These are phyloP conservation scores for Vigna hirtella DNA, from an alignment of 306 rosid species.

Conservation along the genomic window DNA sequence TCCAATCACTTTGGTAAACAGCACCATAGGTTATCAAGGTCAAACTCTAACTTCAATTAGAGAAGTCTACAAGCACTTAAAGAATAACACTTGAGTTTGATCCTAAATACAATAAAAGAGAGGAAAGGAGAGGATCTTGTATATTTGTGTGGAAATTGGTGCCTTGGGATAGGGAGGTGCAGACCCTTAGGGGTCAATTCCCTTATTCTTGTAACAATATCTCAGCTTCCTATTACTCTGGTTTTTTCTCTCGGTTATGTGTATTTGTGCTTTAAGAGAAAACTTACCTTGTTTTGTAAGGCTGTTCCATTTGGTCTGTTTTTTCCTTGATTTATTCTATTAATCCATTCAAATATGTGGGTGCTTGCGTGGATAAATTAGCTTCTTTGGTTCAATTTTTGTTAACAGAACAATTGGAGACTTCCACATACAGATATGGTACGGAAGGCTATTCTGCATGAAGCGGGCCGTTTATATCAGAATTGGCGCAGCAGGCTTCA, in stretches of 20 bases:
- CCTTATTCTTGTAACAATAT: neutral
- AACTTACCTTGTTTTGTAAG: neutral
- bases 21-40: no score
- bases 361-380: neutral
- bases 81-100: no score
- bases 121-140: neutral
- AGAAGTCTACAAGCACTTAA: no score
- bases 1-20: no score
- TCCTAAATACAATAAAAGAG: neutral
- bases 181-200: neutral
- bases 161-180: neutral
- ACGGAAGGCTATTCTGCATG: conserved; percentile 47
- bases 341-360: neutral
- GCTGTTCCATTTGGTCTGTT: conserved; percentile 15
- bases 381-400: conserved; percentile 26
- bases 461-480: conserved; percentile 50
- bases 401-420: conserved; percentile 52
- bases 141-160: neutral
- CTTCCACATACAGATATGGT: conserved; percentile 46
- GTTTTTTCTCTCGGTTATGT: neutral
- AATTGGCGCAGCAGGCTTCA: conserved; percentile 56
- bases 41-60: no score
- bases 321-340: neutral
- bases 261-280: neutral
- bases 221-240: neutral